Percentiles rank a stretch among this genome's conserved stretches.
Conservation (phyloP, 768 basidiomycete genomes). For the Pulveroboletus frians region DNA sequence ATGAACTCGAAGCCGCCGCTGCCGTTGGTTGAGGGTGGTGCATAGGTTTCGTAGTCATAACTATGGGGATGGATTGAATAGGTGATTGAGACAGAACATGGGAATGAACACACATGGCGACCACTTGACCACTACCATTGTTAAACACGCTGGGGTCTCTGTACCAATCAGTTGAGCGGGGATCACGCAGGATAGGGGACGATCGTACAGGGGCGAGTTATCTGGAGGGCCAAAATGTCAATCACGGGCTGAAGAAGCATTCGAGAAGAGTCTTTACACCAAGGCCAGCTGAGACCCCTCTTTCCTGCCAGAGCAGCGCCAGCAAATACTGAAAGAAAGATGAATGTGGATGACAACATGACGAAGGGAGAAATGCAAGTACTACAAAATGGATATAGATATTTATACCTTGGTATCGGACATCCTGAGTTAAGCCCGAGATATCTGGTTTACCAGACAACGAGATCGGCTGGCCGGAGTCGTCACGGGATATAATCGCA, state of each 20-base stretch:
- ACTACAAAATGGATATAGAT: not conserved
- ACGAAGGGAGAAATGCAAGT: not conserved
- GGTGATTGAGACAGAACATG: not conserved
- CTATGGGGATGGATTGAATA: conserved; percentile 9
- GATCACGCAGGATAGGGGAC: not conserved
- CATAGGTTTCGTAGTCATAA: conserved; percentile 36
- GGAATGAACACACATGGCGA: conserved; percentile 25
- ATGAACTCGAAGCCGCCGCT: conserved; percentile 34
- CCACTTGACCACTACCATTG: conserved; percentile 30
- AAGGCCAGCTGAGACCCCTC: conserved; percentile 36
- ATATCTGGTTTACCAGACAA: not conserved
- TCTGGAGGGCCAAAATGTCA: conserved; percentile 14
- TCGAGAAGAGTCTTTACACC: conserved; percentile 16
- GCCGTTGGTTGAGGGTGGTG: conserved; percentile 31
- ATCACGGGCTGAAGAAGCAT: not conserved
- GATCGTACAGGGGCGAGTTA: conserved; percentile 28
- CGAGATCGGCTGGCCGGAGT: too few species aligned
- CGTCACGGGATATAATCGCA: not conserved
- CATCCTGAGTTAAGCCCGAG: not conserved
- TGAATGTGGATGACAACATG: conserved; percentile 19
- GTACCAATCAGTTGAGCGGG: not conserved
- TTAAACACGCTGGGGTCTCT: conserved; percentile 26
- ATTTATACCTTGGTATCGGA: not conserved
- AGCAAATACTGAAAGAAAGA: conserved; percentile 14
- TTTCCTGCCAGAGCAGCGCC: conserved; percentile 30